These are phyloP conservation scores for Coniochaeta sp. DNA, from an alignment of 2,329 filamentous ascomycete genomes.

Conservation along the genomic window DNA sequence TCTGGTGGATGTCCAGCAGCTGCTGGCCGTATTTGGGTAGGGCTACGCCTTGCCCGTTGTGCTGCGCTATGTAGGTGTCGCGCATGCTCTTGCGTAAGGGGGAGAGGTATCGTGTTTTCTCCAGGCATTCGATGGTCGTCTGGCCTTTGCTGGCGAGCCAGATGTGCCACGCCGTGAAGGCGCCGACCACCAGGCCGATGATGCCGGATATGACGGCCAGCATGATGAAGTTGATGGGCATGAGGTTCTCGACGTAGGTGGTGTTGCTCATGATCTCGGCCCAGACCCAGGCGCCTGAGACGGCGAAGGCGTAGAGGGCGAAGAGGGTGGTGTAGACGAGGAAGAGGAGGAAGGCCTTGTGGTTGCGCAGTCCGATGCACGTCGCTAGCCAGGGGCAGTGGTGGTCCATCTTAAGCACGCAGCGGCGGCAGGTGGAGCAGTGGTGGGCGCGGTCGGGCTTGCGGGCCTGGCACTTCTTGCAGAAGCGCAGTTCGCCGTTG, in stretches of 20 bases:
- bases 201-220: conserved; percentile 82
- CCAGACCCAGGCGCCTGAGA: conserved; percentile 77
- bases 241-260: conserved; percentile 64
- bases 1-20: conserved; percentile 73
- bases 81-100: conserved; percentile 67
- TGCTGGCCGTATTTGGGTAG: conserved; percentile 62
- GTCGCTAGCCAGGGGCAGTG: conserved; percentile 98
- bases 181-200: conserved; percentile 79
- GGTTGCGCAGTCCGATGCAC: conserved; percentile 88
- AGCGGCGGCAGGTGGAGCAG: conserved; percentile 89
- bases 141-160: conserved; percentile 70
- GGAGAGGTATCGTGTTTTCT: conserved; percentile 90
- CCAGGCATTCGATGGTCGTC: conserved; percentile 93
- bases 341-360: conserved; percentile 92
- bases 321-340: conserved; percentile 83
- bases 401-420: conserved; percentile 98
- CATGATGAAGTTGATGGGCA: conserved; percentile 88
- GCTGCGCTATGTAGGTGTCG: conserved; percentile 49
- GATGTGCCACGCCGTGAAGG: conserved; percentile 90
- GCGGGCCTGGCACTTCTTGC: conserved; percentile 92
- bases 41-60: conserved; percentile 37
- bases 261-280: conserved; percentile 67
- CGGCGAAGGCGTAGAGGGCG: conserved; percentile 72
- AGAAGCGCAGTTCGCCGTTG: conserved; percentile 79
- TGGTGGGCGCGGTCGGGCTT: conserved; percentile 97